Percentiles rank a stretch among this genome's conserved stretches.
phyloP scores from a whole-genome alignment of 352 stramenopile species.

The Aphanomyces cochlioides region DNA sequence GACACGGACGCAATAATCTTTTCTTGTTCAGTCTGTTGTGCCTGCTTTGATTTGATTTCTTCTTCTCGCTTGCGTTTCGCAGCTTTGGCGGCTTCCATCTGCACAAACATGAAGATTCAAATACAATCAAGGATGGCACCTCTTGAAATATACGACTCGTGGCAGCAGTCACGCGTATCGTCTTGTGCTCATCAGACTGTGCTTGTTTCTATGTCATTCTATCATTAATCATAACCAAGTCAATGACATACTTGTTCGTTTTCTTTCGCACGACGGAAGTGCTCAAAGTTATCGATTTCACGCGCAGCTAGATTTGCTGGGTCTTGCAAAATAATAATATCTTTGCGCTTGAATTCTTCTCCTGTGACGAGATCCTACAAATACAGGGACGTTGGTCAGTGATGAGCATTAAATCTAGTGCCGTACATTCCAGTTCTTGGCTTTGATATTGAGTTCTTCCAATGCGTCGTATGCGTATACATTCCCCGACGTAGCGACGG shows the following conservation, averaged over 20 bases:
- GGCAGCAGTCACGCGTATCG: conserved; percentile 80
- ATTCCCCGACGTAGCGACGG: conserved; percentile 85
- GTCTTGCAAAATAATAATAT: conserved; percentile 96
- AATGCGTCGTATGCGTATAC: conserved; percentile 97
- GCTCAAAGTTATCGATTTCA: conserved; percentile 97
- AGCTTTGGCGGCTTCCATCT: conserved; percentile 56
- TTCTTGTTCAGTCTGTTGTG: conserved; percentile 47
- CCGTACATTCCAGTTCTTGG: conserved; percentile 92
- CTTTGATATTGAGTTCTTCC: conserved; percentile 97
- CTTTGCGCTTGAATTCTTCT: conserved; percentile 86
- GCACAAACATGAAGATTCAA: neutral
- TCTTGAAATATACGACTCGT: conserved; percentile 80
- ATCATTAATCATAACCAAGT: conserved; percentile 22
- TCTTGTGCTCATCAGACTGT: conserved; percentile 36
- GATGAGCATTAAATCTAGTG: too few species aligned
- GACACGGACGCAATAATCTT: conserved; percentile 72
- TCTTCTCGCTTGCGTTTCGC: conserved; percentile 64
- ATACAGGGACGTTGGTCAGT: neutral
- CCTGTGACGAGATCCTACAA: conserved; percentile 90
- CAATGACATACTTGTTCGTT: conserved; percentile 1
- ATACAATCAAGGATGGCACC: neutral
- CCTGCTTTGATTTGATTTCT: conserved; percentile 58
- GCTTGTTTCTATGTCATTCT: conserved; percentile 22
- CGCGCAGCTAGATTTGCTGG: conserved; percentile 84
- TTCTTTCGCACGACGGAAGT: conserved; percentile 79